Evolutionary conservation across 306 rosid genomes (phyloP).

Genomic region (Fragaria vesca): DNA sequence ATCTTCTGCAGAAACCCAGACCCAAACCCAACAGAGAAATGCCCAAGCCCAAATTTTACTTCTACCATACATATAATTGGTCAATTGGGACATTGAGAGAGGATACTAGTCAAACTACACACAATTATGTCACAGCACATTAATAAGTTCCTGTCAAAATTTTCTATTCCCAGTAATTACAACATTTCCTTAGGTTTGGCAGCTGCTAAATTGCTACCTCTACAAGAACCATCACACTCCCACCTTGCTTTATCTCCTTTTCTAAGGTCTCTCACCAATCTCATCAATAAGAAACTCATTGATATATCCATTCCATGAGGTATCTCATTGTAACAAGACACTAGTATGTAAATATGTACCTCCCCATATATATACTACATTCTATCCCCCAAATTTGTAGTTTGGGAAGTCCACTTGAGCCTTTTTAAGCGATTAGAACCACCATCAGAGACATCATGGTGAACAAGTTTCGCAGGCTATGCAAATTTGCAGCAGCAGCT

Average conservation of each 20-base stretch:
- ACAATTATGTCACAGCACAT: no score
- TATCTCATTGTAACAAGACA: not conserved
- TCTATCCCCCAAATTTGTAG: not conserved
- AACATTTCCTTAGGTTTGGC: not conserved
- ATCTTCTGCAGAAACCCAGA: not conserved
- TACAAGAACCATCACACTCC: conserved; percentile 14
- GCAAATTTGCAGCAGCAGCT: conserved; percentile 30
- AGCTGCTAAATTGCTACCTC: not conserved
- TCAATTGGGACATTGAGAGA: not conserved
- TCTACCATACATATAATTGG: no score
- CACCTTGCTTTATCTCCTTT: conserved; percentile 13
- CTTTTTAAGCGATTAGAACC: conserved; percentile 17
- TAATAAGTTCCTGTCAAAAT: not conserved
- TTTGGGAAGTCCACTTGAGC: not conserved
- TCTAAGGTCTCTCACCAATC: not conserved
- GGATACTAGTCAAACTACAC: not conserved
- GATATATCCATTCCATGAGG: not conserved
- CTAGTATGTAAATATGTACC: not conserved
- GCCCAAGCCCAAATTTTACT: not conserved
- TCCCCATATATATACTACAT: not conserved
- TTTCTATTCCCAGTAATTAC: conserved; percentile 17
- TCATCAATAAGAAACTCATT: not conserved
- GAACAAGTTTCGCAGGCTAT: conserved; percentile 25
- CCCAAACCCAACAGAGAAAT: not conserved
- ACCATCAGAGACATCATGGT: conserved; percentile 32